Evolutionary conservation across 352 stramenopile genomes (phyloP).

Genomic region (Phytophthora pluvialis): DNA sequence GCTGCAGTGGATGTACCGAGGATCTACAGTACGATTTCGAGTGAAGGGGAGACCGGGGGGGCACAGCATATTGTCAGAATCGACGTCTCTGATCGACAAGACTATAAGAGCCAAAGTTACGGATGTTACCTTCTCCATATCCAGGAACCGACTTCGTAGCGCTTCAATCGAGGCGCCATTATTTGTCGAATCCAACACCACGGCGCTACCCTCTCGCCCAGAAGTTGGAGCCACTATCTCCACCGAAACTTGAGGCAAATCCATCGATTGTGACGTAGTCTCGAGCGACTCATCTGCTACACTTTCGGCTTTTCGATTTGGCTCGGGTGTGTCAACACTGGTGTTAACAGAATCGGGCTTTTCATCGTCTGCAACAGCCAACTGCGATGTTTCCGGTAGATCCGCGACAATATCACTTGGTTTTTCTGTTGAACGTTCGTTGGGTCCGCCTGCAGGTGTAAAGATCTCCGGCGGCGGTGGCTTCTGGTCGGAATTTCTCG

Average conservation of each 20-base stretch:
- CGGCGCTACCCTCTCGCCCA: neutral
- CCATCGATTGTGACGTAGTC: neutral
- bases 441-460: neutral
- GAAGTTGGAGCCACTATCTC: neutral
- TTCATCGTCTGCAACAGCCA: neutral
- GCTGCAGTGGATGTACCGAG: slow-evolving; percentile 37
- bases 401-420: neutral
- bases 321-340: neutral
- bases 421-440: neutral
- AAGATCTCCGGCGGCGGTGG: neutral
- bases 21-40: slow-evolving; percentile 30
- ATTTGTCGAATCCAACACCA: neutral
- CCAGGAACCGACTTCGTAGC: slow-evolving; percentile 22
- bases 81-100: neutral
- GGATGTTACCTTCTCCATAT: slow-evolving; percentile 44
- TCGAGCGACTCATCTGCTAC: neutral
- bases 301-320: neutral
- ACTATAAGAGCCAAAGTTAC: neutral
- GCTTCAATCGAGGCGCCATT: slow-evolving; percentile 1
- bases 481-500: neutral
- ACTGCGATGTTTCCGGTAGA: neutral
- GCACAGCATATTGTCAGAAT: slow-evolving; percentile 11
- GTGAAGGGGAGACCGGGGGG: neutral
- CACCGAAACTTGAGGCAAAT: neutral
- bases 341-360: neutral